A percentile compares a stretch with the other conserved stretches of the same genome.
Evolutionary conservation across 176 grass and related monocot genomes (phyloP).

Genomic region (Bothriochloa decipiens): DNA sequence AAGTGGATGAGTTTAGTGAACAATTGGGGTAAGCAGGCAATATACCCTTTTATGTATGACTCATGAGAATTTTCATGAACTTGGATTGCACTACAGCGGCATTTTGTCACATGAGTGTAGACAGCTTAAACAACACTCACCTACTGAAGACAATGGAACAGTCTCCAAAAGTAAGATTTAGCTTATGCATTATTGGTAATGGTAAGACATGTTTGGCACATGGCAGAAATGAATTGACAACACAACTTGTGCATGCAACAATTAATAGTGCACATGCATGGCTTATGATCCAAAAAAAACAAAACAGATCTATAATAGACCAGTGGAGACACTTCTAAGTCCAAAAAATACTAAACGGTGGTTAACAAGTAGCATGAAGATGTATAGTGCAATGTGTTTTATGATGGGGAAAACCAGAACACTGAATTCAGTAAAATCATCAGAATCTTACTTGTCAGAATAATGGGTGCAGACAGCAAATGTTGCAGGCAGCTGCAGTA

Average conservation of each 20-base stretch:
- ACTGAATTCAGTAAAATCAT: slow-evolving; percentile 34
- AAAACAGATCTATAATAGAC: background rate
- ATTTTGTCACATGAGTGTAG: background rate
- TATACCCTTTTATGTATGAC: background rate
- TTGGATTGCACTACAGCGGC: background rate
- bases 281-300: background rate
- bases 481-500: slow-evolving; percentile 19
- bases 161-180: background rate
- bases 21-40: background rate
- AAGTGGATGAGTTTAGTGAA: background rate
- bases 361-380: slow-evolving; percentile 1
- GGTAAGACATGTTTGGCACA: background rate
- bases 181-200: background rate
- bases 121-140: background rate
- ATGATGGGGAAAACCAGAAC: slow-evolving; percentile 17
- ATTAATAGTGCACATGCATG: background rate
- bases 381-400: background rate
- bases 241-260: background rate
- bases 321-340: background rate
- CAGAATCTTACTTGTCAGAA: slow-evolving; percentile 60
- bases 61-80: background rate
- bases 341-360: background rate
- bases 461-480: slow-evolving; percentile 52
- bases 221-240: background rate
- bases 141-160: background rate